Evolutionary conservation across 371 early-diverging fungal species (phyloP).

Genomic region (Mucor mucedo): DNA sequence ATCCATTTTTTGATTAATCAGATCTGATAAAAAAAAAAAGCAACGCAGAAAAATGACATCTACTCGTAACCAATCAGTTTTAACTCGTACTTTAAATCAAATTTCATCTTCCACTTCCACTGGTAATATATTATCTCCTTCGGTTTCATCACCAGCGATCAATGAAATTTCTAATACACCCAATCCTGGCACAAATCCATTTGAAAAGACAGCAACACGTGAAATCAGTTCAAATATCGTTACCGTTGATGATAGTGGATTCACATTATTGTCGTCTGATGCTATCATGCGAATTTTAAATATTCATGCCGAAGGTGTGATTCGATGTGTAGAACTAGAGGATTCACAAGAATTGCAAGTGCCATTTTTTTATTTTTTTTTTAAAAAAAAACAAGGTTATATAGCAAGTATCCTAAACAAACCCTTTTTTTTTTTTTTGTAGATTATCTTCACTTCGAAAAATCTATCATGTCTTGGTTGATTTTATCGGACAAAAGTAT

Average conservation of each 20-base stretch:
- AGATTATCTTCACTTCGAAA: constrained; percentile 43
- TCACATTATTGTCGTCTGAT: constrained; percentile 65
- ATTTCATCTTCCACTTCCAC: constrained; percentile 61
- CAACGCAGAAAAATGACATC: constrained; percentile 64
- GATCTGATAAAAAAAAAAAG: constrained; percentile 25
- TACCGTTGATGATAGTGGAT: constrained; percentile 46
- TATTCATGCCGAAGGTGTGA: constrained; percentile 86
- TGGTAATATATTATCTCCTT: constrained; percentile 26
- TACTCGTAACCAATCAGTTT: constrained; percentile 63
- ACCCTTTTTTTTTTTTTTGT: no score
- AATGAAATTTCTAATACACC: constrained; percentile 11
- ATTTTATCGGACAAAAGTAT: constrained; percentile 80
- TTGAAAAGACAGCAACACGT: constrained; percentile 13
- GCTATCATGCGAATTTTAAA: constrained; percentile 69
- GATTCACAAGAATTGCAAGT: constrained; percentile 64
- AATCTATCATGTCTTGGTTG: constrained; percentile 76
- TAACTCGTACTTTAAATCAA: constrained; percentile 75
- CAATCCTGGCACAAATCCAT: constrained; percentile 15
- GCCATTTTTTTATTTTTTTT: neutral
- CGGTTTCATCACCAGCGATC: constrained; percentile 18
- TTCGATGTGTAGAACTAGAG: constrained; percentile 82
- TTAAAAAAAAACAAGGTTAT: neutral
- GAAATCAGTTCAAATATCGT: constrained; percentile 27
- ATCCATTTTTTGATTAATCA: no score
- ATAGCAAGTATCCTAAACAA: neutral